These are phyloP conservation scores for Irpex lacteus DNA, from an alignment of 1,284 basidiomycete genomes.

Conservation along the genomic window DNA sequence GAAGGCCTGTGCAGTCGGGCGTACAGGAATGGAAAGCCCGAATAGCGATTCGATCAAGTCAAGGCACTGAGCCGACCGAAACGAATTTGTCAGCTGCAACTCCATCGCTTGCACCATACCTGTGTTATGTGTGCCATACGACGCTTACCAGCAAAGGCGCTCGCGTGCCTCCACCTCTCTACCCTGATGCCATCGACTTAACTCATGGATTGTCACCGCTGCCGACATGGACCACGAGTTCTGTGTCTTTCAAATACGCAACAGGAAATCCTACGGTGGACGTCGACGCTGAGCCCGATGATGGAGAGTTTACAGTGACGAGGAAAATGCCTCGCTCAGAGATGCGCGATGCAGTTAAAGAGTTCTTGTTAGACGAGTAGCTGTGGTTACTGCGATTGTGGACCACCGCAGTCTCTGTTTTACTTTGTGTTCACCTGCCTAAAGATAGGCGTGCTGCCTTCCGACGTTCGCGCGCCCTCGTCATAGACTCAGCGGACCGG, in stretches of 20 bases:
- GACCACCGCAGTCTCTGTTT: background rate
- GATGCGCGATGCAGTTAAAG: conserved; percentile 13
- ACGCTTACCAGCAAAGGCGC: conserved; percentile 16
- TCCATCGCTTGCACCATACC: conserved; percentile 7
- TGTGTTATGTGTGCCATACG: conserved; percentile 19
- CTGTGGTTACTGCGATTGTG: background rate
- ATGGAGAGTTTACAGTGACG: background rate
- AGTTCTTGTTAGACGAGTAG: conserved; percentile 16
- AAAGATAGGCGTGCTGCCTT: background rate
- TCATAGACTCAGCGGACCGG: background rate
- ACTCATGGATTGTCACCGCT: background rate
- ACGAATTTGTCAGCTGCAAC: background rate
- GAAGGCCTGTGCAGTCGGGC: conserved; percentile 15
- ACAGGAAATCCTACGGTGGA: background rate
- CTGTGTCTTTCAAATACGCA: background rate
- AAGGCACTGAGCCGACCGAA: background rate
- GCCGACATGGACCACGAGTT: conserved; percentile 13
- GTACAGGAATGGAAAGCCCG: conserved; percentile 17
- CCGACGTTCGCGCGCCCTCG: background rate
- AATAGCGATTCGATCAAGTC: conserved; percentile 17
- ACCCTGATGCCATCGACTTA: background rate
- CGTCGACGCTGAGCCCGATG: background rate
- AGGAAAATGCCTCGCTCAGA: conserved; percentile 7
- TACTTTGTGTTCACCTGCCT: background rate
- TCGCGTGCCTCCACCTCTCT: conserved; percentile 8